phyloP scores from a whole-genome alignment of 305 asterid species.

The Fraxinus velutina region DNA sequence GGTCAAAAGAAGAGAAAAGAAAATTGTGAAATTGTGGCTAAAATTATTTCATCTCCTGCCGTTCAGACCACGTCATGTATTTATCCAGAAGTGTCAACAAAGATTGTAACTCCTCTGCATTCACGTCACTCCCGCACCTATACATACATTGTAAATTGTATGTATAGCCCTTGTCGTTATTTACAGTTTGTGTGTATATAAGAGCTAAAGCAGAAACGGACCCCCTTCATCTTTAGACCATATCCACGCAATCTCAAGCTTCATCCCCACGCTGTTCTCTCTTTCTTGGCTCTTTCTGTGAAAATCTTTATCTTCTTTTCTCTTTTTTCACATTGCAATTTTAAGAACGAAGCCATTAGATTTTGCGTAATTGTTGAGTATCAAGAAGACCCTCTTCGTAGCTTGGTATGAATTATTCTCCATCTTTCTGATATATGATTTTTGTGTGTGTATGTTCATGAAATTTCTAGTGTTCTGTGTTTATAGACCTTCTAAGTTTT shows the following conservation, averaged over 20 bases:
- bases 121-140: neutral
- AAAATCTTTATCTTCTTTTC: neutral
- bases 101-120: neutral
- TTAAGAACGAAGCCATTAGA: neutral
- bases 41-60: neutral
- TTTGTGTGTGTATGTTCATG: constrained; percentile 2
- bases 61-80: neutral
- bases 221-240: neutral
- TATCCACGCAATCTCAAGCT: neutral
- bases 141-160: neutral
- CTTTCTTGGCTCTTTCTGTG: neutral
- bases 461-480: neutral
- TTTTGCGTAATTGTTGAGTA: neutral
- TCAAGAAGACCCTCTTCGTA: constrained; percentile 5
- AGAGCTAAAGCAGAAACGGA: neutral
- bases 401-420: constrained; percentile 23
- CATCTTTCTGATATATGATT: neutral
- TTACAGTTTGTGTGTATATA: neutral
- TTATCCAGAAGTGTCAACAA: neutral
- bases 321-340: neutral
- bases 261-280: neutral
- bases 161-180: neutral
- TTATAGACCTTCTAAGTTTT: neutral
- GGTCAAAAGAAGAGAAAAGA: neutral
- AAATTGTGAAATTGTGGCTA: neutral